A percentile compares a stretch with the other conserved stretches of the same genome.
Evolutionary conservation across 345 rosid species (phyloP).

Genomic region (Salix viminalis): DNA sequence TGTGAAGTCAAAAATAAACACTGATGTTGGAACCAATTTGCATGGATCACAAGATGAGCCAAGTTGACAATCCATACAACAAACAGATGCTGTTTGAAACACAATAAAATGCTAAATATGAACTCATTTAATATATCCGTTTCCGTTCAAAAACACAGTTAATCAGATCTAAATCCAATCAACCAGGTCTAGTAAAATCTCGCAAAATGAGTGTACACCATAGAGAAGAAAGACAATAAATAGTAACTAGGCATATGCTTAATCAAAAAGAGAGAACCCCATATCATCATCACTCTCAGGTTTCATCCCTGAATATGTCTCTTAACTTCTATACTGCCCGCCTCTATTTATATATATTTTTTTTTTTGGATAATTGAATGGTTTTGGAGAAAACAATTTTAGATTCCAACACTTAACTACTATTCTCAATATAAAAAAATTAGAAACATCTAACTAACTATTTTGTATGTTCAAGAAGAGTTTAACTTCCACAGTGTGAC

Average conservation of each 20-base stretch:
- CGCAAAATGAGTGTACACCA: not conserved
- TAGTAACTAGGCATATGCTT: not conserved
- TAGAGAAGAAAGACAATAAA: not conserved
- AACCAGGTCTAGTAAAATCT: not conserved
- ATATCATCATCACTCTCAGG: slow-evolving; percentile 19
- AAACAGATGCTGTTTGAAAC: not conserved
- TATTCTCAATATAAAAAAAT: too few relatives aligned
- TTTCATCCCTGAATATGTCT: not conserved
- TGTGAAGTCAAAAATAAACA: not conserved
- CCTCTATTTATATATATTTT: not conserved
- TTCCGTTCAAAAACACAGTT: not conserved
- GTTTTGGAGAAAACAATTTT: too few relatives aligned
- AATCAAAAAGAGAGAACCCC: slow-evolving; percentile 21
- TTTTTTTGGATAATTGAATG: too few relatives aligned
- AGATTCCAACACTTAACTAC: too few relatives aligned
- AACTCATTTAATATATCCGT: not conserved
- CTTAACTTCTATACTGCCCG: not conserved
- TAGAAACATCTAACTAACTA: too few relatives aligned
- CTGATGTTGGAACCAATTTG: not conserved
- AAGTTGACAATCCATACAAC: not conserved
- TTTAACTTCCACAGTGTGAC: too few relatives aligned
- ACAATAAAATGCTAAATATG: not conserved
- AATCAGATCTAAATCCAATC: not conserved
- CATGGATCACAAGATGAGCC: not conserved
- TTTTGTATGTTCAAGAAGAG: too few relatives aligned